Evolutionary conservation across 805 yeast species (phyloP).

Genomic region (Komagataella pastoris): DNA sequence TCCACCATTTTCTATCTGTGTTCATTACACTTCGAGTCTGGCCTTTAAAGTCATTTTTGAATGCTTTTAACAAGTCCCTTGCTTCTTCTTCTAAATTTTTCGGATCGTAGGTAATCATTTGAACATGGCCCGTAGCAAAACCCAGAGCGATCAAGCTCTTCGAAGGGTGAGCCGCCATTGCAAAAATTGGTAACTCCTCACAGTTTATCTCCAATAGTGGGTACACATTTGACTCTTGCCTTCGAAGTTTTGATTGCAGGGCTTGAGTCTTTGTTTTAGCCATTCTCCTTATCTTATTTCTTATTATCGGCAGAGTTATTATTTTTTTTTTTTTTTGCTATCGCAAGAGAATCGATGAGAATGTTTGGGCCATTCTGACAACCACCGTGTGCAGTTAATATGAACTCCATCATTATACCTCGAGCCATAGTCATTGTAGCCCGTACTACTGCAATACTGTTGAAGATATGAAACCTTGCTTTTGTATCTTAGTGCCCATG

Average conservation of each 20-base stretch:
- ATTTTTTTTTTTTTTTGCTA: no score
- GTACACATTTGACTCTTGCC: neutral
- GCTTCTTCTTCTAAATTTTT: constrained; percentile 20
- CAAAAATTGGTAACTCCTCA: constrained; percentile 52
- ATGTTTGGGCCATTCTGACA: neutral
- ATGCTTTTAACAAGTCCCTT: neutral
- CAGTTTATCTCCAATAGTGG: constrained; percentile 25
- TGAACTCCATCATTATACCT: no score
- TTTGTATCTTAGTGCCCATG: no score
- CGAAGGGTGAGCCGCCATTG: constrained; percentile 69
- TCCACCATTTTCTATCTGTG: constrained; percentile 33
- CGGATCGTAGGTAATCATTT: constrained; percentile 44
- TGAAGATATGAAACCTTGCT: no score
- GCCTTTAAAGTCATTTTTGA: neutral
- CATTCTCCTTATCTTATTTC: neutral
- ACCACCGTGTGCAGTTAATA: no score
- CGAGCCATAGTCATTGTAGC: no score
- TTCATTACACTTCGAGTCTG: constrained; percentile 12
- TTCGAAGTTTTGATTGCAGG: neutral
- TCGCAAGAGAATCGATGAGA: neutral
- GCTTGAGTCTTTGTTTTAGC: neutral
- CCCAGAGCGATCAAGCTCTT: constrained; percentile 55
- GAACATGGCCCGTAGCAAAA: constrained; percentile 70
- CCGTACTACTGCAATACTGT: no score
- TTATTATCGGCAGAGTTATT: neutral